These are phyloP conservation scores for Dissophora globulifera DNA, from an alignment of 192 early-diverging fungal species.

Conservation along the genomic window DNA sequence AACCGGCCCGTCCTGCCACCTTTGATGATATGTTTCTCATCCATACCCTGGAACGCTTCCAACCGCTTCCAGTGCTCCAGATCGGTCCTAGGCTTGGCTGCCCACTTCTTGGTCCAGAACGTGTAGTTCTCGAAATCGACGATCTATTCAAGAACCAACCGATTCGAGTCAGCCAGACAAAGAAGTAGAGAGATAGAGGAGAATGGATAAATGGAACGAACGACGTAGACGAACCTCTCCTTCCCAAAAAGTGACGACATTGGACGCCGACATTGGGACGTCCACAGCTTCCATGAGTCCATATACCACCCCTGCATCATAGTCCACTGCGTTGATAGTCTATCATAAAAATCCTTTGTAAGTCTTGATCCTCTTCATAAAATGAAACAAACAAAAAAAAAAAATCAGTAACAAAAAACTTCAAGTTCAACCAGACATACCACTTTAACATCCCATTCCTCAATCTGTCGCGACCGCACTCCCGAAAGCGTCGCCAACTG, in stretches of 20 bases:
- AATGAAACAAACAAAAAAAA: neutral
- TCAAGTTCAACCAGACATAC: too few species aligned
- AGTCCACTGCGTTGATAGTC: slow-evolving; percentile 54
- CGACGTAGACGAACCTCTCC: slow-evolving; percentile 57
- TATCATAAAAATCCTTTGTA: too few species aligned
- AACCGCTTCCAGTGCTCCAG: slow-evolving; percentile 57
- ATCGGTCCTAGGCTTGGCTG: slow-evolving; percentile 53
- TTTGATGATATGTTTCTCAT: slow-evolving; percentile 33
- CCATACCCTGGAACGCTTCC: slow-evolving; percentile 51
- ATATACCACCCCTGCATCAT: slow-evolving; percentile 46
- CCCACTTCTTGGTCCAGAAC: slow-evolving; percentile 69
- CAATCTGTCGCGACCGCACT: slow-evolving; percentile 23
- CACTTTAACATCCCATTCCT: slow-evolving; percentile 60
- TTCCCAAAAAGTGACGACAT: slow-evolving; percentile 70
- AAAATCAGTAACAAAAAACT: neutral
- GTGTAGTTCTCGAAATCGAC: slow-evolving; percentile 69
- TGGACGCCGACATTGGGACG: slow-evolving; percentile 59
- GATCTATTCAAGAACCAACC: slow-evolving; percentile 49
- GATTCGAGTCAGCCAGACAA: too few species aligned
- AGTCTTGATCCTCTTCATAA: too few species aligned
- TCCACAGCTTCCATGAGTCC: slow-evolving; percentile 72
- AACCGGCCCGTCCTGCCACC: slow-evolving; percentile 47
- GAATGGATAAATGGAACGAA: neutral
- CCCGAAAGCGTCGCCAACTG: neutral
- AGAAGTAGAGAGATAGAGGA: neutral